These are phyloP conservation scores for Hygrocybe coccinea DNA, from an alignment of 768 basidiomycete genomes.

Conservation along the genomic window DNA sequence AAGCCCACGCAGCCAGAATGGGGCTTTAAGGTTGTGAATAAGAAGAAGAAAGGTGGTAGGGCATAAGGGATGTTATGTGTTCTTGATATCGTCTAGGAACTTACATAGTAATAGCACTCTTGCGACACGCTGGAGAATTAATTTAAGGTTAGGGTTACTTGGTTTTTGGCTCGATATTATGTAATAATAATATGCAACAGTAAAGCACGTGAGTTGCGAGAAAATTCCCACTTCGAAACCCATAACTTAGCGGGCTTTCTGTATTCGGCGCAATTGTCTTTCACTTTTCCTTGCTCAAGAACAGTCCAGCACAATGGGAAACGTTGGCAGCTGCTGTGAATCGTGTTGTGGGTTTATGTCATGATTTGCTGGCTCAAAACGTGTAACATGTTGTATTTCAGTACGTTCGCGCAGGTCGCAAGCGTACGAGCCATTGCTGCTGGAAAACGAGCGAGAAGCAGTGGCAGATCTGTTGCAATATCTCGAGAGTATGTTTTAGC, in stretches of 20 bases:
- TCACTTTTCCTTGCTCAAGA: neutral
- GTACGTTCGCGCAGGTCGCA: slow-evolving; percentile 81
- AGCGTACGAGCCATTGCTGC: slow-evolving; percentile 77
- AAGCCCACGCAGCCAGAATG: slow-evolving; percentile 73
- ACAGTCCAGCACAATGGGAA: slow-evolving; percentile 51
- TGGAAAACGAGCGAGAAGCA: slow-evolving; percentile 94
- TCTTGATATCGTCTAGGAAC: neutral
- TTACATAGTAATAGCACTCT: neutral
- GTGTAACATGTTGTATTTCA: slow-evolving; percentile 30
- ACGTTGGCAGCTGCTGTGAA: slow-evolving; percentile 75
- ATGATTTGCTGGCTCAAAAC: slow-evolving; percentile 11
- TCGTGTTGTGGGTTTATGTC: slow-evolving; percentile 59
- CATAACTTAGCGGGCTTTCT: neutral
- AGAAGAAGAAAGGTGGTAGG: slow-evolving; percentile 84
- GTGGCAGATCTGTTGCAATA: slow-evolving; percentile 97
- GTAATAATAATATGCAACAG: neutral
- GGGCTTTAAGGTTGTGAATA: slow-evolving; percentile 91
- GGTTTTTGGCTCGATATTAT: too few relatives aligned
- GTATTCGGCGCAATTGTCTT: neutral
- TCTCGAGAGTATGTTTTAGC: slow-evolving; percentile 76
- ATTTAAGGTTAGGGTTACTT: too few relatives aligned
- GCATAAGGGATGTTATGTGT: slow-evolving; percentile 30
- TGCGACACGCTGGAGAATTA: too few relatives aligned
- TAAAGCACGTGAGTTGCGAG: neutral
- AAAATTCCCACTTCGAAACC: too few relatives aligned